These are phyloP conservation scores for Jaminaea rosea DNA, from an alignment of 1,284 basidiomycete genomes.

Conservation along the genomic window DNA sequence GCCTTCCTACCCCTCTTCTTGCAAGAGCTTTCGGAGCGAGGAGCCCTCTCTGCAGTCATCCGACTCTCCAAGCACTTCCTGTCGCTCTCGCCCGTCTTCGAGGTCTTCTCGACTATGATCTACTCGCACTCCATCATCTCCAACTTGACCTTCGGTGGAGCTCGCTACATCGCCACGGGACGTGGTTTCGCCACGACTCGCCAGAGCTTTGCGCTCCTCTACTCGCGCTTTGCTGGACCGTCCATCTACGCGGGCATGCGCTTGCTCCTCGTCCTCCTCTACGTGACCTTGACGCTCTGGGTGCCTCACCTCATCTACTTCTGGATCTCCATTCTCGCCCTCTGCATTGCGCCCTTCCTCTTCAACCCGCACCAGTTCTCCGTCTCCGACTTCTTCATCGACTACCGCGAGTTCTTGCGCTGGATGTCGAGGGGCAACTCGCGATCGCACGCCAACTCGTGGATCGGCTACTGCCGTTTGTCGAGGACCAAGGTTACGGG, in stretches of 20 bases:
- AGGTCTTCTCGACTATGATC: conserved; percentile 46
- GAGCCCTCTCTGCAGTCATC: conserved; percentile 42
- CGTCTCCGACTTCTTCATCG: conserved; percentile 45
- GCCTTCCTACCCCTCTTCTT: conserved; percentile 47
- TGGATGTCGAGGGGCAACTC: conserved; percentile 48
- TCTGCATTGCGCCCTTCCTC: conserved; percentile 46
- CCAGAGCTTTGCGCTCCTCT: conserved; percentile 43
- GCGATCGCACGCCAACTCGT: conserved; percentile 46
- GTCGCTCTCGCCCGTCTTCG: conserved; percentile 43
- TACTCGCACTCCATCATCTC: conserved; percentile 47
- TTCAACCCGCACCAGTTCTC: conserved; percentile 48
- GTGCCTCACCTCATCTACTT: conserved; percentile 47
- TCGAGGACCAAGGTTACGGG: conserved; percentile 46
- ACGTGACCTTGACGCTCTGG: conserved; percentile 46
- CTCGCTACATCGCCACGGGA: conserved; percentile 47
- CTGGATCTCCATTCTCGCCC: conserved; percentile 44
- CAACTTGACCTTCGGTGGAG: conserved; percentile 46
- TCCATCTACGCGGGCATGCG: conserved; percentile 47
- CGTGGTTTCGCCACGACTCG: conserved; percentile 47
- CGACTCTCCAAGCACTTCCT: conserved; percentile 46
- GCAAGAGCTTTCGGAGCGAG: conserved; percentile 46
- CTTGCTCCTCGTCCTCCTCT: conserved; percentile 40
- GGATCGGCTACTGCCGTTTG: conserved; percentile 48
- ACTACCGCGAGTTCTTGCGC: conserved; percentile 47
- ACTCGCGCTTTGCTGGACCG: conserved; percentile 45